Conservation (phyloP, 2,329 filamentous ascomycete genomes). For the Trichoderma simmonsii region DNA sequence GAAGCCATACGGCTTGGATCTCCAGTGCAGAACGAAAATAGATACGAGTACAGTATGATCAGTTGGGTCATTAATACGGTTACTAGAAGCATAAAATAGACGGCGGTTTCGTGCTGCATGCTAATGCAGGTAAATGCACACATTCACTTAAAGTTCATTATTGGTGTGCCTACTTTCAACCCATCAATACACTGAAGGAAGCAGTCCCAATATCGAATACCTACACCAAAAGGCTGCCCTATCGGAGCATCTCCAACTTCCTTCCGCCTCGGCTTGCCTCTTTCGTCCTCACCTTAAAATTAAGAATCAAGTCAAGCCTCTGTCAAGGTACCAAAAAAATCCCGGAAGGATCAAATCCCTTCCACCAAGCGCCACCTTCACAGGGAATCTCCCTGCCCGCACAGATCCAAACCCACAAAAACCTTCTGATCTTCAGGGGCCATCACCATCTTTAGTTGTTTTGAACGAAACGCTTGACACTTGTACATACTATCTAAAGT, state of each 20-base stretch:
- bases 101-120: background rate
- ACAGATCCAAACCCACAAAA: constrained; percentile 1
- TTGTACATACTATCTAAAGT: background rate
- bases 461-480: background rate
- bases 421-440: constrained; percentile 24
- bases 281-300: constrained; percentile 7
- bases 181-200: background rate
- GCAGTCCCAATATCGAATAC: background rate
- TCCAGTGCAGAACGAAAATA: background rate
- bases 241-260: background rate
- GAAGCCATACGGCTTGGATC: constrained; percentile 11
- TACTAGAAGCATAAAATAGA: background rate
- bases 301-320: background rate
- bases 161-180: too few species aligned
- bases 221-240: background rate
- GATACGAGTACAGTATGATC: background rate
- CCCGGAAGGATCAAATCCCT: background rate
- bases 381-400: background rate
- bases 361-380: background rate
- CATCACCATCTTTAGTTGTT: background rate
- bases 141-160: background rate
- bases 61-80: background rate
- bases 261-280: background rate
- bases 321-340: background rate
- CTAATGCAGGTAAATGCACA: background rate